Evolutionary conservation across 257 asterid genomes (phyloP).

Genomic region (Solanum pennellii): DNA sequence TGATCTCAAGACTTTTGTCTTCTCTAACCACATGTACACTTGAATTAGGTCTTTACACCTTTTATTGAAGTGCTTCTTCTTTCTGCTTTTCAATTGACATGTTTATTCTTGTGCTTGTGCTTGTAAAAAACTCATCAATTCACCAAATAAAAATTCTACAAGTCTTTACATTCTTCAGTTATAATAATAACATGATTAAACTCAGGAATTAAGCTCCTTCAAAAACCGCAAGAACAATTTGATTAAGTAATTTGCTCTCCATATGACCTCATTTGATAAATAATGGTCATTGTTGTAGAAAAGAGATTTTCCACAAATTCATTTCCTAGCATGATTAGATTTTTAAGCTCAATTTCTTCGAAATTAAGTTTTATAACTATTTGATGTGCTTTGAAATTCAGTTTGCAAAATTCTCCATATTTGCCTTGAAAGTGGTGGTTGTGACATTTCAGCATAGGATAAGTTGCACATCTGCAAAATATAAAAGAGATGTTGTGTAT

Average conservation of each 20-base stretch:
- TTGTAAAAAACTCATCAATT: not conserved
- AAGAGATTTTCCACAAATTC: too few species aligned
- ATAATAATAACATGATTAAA: not conserved
- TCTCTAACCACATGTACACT: not conserved
- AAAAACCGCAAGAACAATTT: not conserved
- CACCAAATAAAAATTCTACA: not conserved
- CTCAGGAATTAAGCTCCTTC: not conserved
- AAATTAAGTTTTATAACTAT: not conserved
- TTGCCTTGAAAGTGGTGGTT: not conserved
- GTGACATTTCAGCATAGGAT: not conserved
- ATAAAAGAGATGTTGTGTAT: not conserved
- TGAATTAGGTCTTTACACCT: not conserved
- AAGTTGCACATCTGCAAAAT: not conserved
- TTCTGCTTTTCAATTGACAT: not conserved
- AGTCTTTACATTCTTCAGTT: not conserved
- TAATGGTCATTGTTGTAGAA: not conserved
- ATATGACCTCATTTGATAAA: not conserved
- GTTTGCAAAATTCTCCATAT: not conserved
- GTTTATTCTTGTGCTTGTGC: not conserved
- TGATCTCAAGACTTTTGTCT: not conserved
- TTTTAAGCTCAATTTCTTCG: not conserved
- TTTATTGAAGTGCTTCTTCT: slow-evolving; percentile 1
- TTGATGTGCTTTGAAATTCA: not conserved
- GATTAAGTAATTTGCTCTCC: not conserved
- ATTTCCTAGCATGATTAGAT: not conserved